phyloP scores from a whole-genome alignment of 176 grass and related monocot genomes.

The Juncus effusus region DNA sequence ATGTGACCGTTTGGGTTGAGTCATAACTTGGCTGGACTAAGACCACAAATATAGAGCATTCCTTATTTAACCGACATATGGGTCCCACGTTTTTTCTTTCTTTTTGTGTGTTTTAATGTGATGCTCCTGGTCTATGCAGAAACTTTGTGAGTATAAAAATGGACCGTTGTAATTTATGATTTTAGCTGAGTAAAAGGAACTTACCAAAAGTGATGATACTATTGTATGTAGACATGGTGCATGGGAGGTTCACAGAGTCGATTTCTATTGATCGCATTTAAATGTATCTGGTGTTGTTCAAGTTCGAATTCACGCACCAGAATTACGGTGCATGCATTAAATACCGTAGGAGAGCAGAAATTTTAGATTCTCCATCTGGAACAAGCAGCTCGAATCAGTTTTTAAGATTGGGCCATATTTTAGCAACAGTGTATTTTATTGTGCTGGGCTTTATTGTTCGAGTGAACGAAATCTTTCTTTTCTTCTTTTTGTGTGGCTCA shows the following conservation, averaged over 20 bases:
- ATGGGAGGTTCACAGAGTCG: too few species aligned
- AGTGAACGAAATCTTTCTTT: too few species aligned
- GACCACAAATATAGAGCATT: background rate
- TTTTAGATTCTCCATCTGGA: background rate
- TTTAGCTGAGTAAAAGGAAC: background rate
- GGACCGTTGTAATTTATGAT: slow-evolving; percentile 22
- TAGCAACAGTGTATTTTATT: too few species aligned
- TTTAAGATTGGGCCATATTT: too few species aligned
- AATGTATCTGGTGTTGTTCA: too few species aligned
- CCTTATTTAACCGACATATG: background rate
- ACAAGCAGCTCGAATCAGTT: too few species aligned
- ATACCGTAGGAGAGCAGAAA: background rate
- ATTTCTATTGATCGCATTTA: too few species aligned
- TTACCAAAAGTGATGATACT: background rate
- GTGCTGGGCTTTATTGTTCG: too few species aligned
- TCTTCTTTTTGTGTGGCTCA: too few species aligned
- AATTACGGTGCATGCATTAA: background rate
- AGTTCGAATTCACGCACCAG: too few species aligned
- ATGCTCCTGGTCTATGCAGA: background rate
- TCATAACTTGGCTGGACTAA: background rate
- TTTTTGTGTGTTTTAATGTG: background rate
- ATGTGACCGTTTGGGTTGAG: slow-evolving; percentile 16
- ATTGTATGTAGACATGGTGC: too few species aligned
- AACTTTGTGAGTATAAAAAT: background rate
- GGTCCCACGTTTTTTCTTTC: background rate